These are phyloP conservation scores for Pachyrhizus erosus DNA, from an alignment of 306 rosid genomes.

Conservation along the genomic window DNA sequence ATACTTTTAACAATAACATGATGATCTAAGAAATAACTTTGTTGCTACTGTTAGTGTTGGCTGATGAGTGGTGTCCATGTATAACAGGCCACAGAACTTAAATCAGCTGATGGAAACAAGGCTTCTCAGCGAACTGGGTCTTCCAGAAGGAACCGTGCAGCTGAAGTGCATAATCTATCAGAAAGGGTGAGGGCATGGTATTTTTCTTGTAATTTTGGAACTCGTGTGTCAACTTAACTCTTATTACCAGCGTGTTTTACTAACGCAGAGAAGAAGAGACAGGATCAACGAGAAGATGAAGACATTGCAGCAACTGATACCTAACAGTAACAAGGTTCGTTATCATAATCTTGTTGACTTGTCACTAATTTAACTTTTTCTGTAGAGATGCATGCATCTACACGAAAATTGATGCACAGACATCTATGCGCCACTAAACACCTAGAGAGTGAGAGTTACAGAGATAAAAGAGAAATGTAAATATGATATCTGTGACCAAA, in stretches of 20 bases:
- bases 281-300: conserved; percentile 92
- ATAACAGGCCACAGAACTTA: conserved; percentile 65
- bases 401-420: background rate
- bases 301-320: conserved; percentile 89
- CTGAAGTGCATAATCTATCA: conserved; percentile 90
- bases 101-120: conserved; percentile 62
- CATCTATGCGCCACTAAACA: background rate
- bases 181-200: conserved; percentile 68
- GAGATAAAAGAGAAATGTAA: background rate
- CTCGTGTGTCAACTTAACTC: background rate
- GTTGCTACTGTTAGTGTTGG: background rate
- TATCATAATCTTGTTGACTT: conserved; percentile 29
- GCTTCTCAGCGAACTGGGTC: conserved; percentile 59
- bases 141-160: conserved; percentile 71
- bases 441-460: background rate
- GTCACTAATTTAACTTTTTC: background rate
- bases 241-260: background rate
- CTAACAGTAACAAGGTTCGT: conserved; percentile 83
- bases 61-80: conserved; percentile 18
- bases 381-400: conserved; percentile 20
- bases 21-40: too few relatives aligned
- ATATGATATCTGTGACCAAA: too few relatives aligned
- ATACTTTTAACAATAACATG: too few relatives aligned
- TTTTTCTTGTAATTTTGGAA: conserved; percentile 29
- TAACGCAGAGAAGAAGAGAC: conserved; percentile 82